Base-by-base conservation (phyloP, 768 basidiomycete genomes). In the Suillus subaureus region DNA sequence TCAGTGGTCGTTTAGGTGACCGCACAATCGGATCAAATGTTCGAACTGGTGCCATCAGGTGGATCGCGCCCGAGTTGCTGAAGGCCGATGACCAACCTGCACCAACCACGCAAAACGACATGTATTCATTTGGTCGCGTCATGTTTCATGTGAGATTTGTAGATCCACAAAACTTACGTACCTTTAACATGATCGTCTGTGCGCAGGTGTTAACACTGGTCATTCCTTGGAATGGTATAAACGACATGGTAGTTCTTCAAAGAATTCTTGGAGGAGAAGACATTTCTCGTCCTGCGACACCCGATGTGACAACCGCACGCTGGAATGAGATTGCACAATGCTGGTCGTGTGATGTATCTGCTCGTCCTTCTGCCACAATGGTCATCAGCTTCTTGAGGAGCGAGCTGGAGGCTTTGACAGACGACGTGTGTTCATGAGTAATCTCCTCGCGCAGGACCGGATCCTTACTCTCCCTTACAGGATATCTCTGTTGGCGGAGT, bases 1-100 rank as follows among this genome's bases (percentile, higher is more conserved):
- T 49, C 6, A 3, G 49, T 15, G 49, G 2, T 0, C 7, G 6
- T 26, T 49, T 15, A 26, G 1, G 23, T 6, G n/a, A 56, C n/a
- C 33, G 13, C 33, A 18, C 5, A 3, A 15, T 37, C 1, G 21
- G n/a, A 33, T 55, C 54, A 0, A 6, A 3, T 35, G 33, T 3
- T 56, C 55, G 33, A 15, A 12, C 2, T n/a, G 81, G 79, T 21
- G 78, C 79, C 13, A 74, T 82, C 33, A 76, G 82, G 0, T 83
- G 82, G 81, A 78, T 79, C 9, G 82, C 82, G 43, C 69, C 79
- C 0, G 67, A 76, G 18, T 70, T 83, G 4, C 82, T 79, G 64
- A 65, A 70, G 11, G 21, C 21, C 21, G 1, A 43, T 43, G 21
- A 18, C 2, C 16, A 21, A n/a, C 21, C 43, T 45, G 70, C 18